Percentiles rank a stretch among this genome's conserved stretches.
Evolutionary conservation across 2,329 filamentous ascomycete genomes (phyloP).

Genomic region (Colletotrichum caudatum): DNA sequence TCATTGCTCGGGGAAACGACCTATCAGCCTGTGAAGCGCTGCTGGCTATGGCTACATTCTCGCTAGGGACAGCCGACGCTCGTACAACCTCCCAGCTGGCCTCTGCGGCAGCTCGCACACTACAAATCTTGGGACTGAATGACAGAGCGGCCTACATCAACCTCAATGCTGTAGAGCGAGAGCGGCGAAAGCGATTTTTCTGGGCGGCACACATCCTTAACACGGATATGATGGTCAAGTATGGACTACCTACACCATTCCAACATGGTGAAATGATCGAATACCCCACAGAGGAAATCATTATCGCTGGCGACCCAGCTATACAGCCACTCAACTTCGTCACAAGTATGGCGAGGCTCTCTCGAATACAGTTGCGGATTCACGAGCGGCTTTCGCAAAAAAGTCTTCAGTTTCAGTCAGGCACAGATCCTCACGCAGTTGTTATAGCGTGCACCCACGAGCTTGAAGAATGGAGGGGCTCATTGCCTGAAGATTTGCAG

Average conservation of each 20-base stretch:
- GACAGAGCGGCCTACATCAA: slow-evolving; percentile 1
- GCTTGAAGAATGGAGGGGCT: slow-evolving; percentile 26
- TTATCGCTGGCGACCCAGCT: not conserved
- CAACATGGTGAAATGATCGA: slow-evolving; percentile 1
- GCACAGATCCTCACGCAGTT: not conserved
- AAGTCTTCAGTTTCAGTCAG: slow-evolving; percentile 1
- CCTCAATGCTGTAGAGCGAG: not conserved
- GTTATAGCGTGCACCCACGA: slow-evolving; percentile 1
- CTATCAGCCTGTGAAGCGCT: slow-evolving; percentile 29
- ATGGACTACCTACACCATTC: slow-evolving; percentile 22
- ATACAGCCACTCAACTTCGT: not conserved
- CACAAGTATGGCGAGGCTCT: slow-evolving; percentile 17
- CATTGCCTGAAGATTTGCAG: slow-evolving; percentile 9
- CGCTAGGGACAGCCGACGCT: slow-evolving; percentile 24
- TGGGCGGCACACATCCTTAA: slow-evolving; percentile 33
- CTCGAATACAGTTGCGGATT: slow-evolving; percentile 22
- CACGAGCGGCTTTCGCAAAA: slow-evolving; percentile 11
- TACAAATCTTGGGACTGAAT: slow-evolving; percentile 25
- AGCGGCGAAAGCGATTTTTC: slow-evolving; percentile 14
- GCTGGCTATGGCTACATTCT: slow-evolving; percentile 31
- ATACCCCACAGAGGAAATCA: slow-evolving; percentile 10
- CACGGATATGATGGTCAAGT: slow-evolving; percentile 20
- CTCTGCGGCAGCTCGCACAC: slow-evolving; percentile 16
- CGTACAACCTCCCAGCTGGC: slow-evolving; percentile 19
- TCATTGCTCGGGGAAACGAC: slow-evolving; percentile 1